A percentile compares a stretch with the other conserved stretches of the same genome.
These are phyloP conservation scores for Chlorella vulgaris DNA, from an alignment of 139 green algal species.

Conservation along the genomic window DNA sequence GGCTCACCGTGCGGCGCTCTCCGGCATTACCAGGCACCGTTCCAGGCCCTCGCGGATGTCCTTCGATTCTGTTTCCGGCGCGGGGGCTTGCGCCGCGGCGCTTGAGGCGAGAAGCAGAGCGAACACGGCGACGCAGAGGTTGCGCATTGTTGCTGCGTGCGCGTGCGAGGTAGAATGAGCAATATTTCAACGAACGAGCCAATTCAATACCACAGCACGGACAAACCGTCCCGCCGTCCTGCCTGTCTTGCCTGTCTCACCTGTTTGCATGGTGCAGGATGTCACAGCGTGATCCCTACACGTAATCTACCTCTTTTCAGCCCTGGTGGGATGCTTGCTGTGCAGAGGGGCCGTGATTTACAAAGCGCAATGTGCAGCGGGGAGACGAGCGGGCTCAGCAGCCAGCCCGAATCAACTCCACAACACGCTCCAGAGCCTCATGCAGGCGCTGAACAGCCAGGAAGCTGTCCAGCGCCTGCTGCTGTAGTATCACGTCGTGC, in stretches of 20 bases:
- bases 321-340: too few species aligned
- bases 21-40: background rate
- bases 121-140: background rate
- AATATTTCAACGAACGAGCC: too few species aligned
- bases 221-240: too few species aligned
- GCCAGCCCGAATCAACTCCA: constrained; percentile 12
- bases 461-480: constrained; percentile 14
- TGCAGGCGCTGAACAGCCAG: constrained; percentile 36
- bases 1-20: background rate
- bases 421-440: constrained; percentile 1
- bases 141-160: background rate
- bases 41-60: background rate
- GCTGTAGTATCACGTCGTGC: background rate
- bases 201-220: too few species aligned
- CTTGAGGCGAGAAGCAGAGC: background rate
- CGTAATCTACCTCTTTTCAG: too few species aligned
- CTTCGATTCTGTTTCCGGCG: background rate
- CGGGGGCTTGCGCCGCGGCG: background rate
- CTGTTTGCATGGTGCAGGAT: too few species aligned
- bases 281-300: too few species aligned
- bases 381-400: background rate
- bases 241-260: too few species aligned
- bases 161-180: too few species aligned
- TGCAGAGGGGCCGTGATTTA: too few species aligned
- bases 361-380: background rate